These are phyloP conservation scores for Physcomitrellopsis africana DNA, from an alignment of 225 moss, liverwort and hornwort species.

Conservation along the genomic window DNA sequence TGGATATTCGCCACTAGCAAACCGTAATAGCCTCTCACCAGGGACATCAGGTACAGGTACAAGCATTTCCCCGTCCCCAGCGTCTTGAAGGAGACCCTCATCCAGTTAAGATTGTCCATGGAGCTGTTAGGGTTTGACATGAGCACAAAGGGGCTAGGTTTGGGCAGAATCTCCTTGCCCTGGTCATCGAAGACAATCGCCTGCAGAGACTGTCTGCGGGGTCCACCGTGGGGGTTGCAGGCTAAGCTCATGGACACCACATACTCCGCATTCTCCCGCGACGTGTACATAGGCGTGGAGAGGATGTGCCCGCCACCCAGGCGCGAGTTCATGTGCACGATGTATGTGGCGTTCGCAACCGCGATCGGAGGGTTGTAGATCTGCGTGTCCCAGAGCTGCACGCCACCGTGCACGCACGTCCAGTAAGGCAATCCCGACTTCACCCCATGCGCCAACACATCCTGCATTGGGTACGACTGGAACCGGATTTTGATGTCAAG, in stretches of 20 bases:
- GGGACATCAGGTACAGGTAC: conserved; percentile 59
- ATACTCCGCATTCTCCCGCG: conserved; percentile 63
- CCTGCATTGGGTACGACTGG: conserved; percentile 29
- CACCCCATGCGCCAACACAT: conserved; percentile 48
- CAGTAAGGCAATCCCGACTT: conserved; percentile 49
- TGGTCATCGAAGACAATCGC: conserved; percentile 31
- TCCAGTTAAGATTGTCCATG: conserved; percentile 46
- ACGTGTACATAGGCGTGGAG: conserved; percentile 57
- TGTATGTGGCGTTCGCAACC: conserved; percentile 8
- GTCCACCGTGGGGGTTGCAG: conserved; percentile 78
- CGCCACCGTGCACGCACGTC: conserved; percentile 64
- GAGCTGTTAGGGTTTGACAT: conserved; percentile 24
- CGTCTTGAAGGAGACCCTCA: conserved; percentile 29
- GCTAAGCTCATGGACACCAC: conserved; percentile 59
- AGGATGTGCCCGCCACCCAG: conserved; percentile 56
- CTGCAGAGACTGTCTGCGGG: conserved; percentile 47
- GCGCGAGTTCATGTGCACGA: conserved; percentile 68
- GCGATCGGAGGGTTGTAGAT: conserved; percentile 26
- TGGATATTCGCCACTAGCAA: conserved; percentile 63
- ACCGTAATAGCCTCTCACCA: conserved; percentile 64
- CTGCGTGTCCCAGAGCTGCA: conserved; percentile 51
- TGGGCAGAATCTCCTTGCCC: conserved; percentile 34
- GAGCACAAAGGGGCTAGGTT: conserved; percentile 19
- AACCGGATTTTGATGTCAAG: conserved; percentile 25
- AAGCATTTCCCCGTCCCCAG: conserved; percentile 52